phyloP scores from a whole-genome alignment of 2,329 filamentous ascomycete species.

The Escovopsis sp. region DNA sequence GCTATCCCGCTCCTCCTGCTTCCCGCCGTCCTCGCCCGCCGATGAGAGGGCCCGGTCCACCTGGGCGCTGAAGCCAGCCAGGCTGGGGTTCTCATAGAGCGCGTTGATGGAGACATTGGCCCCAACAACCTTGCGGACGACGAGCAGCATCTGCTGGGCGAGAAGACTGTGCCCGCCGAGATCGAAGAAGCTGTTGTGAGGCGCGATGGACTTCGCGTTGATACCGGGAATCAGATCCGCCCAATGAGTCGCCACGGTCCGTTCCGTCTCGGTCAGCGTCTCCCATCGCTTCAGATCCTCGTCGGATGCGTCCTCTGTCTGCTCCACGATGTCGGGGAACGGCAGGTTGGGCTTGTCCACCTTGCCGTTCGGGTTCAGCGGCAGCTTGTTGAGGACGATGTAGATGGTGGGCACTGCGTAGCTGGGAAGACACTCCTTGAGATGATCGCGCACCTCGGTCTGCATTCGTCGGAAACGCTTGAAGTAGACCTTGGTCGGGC shows the following conservation, averaged over 20 bases:
- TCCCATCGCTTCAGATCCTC: constrained; percentile 39
- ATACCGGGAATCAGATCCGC: constrained; percentile 51
- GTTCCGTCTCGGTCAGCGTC: constrained; percentile 18
- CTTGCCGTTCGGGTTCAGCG: constrained; percentile 55
- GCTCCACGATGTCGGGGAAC: constrained; percentile 61
- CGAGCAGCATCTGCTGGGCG: constrained; percentile 61
- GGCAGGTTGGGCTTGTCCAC: constrained; percentile 65
- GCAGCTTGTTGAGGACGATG: constrained; percentile 35
- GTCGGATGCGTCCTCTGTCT: constrained; percentile 27
- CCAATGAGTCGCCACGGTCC: constrained; percentile 46
- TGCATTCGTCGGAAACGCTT: constrained; percentile 33
- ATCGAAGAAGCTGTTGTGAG: constrained; percentile 21
- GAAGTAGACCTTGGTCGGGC: constrained; percentile 25
- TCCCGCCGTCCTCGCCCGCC: background rate
- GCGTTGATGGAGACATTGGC: constrained; percentile 18
- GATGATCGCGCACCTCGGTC: constrained; percentile 43
- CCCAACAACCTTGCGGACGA: constrained; percentile 20
- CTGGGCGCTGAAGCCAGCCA: constrained; percentile 16
- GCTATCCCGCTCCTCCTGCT: constrained; percentile 29
- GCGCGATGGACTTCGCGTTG: constrained; percentile 47
- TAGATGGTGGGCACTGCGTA: constrained; percentile 21
- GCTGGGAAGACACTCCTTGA: constrained; percentile 43
- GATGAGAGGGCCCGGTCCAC: constrained; percentile 10
- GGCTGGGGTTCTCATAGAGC: constrained; percentile 17
- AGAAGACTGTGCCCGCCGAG: constrained; percentile 32